Base-by-base conservation (phyloP, 192 early-diverging fungal genomes). In the Obelidium mucronatum region DNA sequence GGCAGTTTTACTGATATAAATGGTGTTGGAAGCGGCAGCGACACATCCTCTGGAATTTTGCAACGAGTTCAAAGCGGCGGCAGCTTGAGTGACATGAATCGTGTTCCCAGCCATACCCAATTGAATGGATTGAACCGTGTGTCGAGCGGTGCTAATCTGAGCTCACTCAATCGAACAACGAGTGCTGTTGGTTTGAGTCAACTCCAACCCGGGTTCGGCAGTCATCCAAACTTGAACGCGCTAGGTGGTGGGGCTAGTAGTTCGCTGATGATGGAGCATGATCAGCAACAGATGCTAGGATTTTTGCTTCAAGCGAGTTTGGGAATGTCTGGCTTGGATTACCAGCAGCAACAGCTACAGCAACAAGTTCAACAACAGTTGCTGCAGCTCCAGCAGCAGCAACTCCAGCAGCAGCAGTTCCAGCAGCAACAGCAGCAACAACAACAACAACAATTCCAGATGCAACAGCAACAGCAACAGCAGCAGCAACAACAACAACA, bases 221-320 rank as follows among this genome's bases (percentile, higher is more conserved):
- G 56, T 1, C 6, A 8, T 19, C 56, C 24, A 6, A 59, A 59
- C 24, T 24, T 59, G 6, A 6, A 59, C 13, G 13, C 6, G 11
- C 6, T 33, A 37, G 39, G 30, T 34, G n/a, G 15, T 5, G 22
- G 22, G 0, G 51, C 37, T 3, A 33, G 30, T 11, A n/a, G 34
- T 22, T 15, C 33, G 1, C 55, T 59, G 30, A 15, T 56, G 54
- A 30, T 72, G 34, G 31, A 72, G 22, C 26, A 54, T 22, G 70
- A 72, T 72, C 70, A 72, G 37, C 31, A 52, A 4, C 56, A 39
- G 59, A 52, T 72, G 24, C 59, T 59, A 22, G 54, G 59, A 13
- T 72, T 72, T 34, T 72, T 72, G 56, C 59, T 72, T 31, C 37
- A 55, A 24, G 37, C 22, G 15, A 53, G 55, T 22, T 35, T 72